A percentile compares a stretch with the other conserved stretches of the same genome.
These are phyloP conservation scores for Phytophthora hibernalis DNA, from an alignment of 352 stramenopile genomes.

Conservation along the genomic window DNA sequence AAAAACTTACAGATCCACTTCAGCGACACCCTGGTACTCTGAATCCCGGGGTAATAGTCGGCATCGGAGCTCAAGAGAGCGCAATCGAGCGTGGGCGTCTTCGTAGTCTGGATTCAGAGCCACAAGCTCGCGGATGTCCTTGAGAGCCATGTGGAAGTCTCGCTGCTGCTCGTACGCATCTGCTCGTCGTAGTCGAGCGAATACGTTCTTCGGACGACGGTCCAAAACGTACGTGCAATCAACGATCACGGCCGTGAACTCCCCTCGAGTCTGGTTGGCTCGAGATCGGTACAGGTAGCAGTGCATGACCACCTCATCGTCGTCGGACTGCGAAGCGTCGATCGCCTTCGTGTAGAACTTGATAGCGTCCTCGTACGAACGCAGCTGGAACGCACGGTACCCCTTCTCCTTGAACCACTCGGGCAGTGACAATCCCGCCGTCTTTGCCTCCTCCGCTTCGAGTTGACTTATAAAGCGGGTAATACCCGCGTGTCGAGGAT, in stretches of 20 bases:
- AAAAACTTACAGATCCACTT: slow-evolving; percentile 32
- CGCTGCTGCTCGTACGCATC: slow-evolving; percentile 68
- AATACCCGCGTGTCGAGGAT: slow-evolving; percentile 50
- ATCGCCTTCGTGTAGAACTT: slow-evolving; percentile 94
- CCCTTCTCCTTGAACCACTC: slow-evolving; percentile 80
- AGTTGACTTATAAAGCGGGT: slow-evolving; percentile 56
- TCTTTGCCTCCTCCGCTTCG: slow-evolving; percentile 50
- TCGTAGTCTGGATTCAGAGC: slow-evolving; percentile 62
- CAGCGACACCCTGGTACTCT: slow-evolving; percentile 14
- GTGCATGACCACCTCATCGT: slow-evolving; percentile 62
- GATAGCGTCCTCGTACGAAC: slow-evolving; percentile 90
- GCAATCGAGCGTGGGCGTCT: slow-evolving; percentile 51
- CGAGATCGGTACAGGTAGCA: slow-evolving; percentile 67
- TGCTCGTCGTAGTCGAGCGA: slow-evolving; percentile 57
- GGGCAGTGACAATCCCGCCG: slow-evolving; percentile 40
- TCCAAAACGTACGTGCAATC: slow-evolving; percentile 64
- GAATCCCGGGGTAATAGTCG: slow-evolving; percentile 42
- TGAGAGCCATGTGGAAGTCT: slow-evolving; percentile 62
- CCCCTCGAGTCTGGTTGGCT: slow-evolving; percentile 57
- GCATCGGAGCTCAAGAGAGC: slow-evolving; percentile 53
- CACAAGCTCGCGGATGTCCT: slow-evolving; percentile 66
- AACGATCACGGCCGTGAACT: slow-evolving; percentile 58
- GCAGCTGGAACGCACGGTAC: slow-evolving; percentile 92
- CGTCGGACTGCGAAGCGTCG: slow-evolving; percentile 47
- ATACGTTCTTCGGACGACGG: slow-evolving; percentile 57